Evolutionary conservation across 2,329 filamentous ascomycete species (phyloP).

Genomic region (Aplosporella prunicola): DNA sequence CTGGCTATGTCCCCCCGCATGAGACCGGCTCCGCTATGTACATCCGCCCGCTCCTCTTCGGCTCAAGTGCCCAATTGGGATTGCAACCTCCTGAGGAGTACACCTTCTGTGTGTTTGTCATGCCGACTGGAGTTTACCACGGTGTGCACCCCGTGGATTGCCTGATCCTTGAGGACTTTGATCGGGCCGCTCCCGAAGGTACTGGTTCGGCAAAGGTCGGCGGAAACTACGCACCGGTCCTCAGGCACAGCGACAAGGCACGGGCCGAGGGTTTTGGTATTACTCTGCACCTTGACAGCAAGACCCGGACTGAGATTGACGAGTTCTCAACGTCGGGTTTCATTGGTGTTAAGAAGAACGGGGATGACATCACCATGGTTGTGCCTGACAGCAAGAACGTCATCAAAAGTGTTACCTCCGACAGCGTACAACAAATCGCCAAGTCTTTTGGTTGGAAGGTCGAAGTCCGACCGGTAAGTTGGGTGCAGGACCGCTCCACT

Average conservation of each 20-base stretch:
- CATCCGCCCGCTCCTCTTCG: conserved; percentile 80
- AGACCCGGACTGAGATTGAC: conserved; percentile 74
- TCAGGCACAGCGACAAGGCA: conserved; percentile 78
- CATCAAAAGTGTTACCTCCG: conserved; percentile 77
- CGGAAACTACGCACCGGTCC: conserved; percentile 89
- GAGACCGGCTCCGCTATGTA: conserved; percentile 87
- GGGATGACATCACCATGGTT: conserved; percentile 58
- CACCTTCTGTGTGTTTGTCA: conserved; percentile 78
- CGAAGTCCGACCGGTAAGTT: conserved; percentile 58
- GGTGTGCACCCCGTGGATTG: conserved; percentile 80
- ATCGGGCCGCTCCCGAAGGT: conserved; percentile 83
- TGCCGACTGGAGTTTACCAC: conserved; percentile 92
- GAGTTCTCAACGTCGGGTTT: conserved; percentile 96
- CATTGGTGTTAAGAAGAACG: conserved; percentile 62
- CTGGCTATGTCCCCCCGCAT: conserved; percentile 83
- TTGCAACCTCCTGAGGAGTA: conserved; percentile 85
- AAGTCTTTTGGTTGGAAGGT: conserved; percentile 74
- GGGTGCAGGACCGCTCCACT: too few species aligned
- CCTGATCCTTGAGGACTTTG: conserved; percentile 84
- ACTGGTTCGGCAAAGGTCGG: conserved; percentile 90
- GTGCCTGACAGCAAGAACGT: conserved; percentile 83
- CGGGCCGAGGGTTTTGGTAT: conserved; percentile 77
- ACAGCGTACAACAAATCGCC: conserved; percentile 68
- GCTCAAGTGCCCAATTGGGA: conserved; percentile 76
- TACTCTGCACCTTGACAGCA: conserved; percentile 84